Evolutionary conservation across 2,329 filamentous ascomycete genomes (phyloP).

Genomic region (Aureobasidium sp.): DNA sequence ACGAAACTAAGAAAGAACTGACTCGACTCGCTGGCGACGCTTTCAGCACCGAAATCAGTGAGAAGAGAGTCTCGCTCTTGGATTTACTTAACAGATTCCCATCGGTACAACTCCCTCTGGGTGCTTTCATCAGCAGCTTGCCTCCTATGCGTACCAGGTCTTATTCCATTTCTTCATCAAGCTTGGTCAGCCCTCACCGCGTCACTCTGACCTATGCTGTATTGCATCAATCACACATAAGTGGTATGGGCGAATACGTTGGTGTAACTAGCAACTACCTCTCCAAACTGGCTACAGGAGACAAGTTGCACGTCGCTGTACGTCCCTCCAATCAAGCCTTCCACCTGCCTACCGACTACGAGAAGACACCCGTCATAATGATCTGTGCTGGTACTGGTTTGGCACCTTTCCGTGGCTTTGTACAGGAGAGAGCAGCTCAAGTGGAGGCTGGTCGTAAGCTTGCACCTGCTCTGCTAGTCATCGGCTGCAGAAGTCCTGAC

Average conservation of each 20-base stretch:
- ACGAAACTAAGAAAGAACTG: slow-evolving; percentile 44
- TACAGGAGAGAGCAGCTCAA: slow-evolving; percentile 69
- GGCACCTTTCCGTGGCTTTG: slow-evolving; percentile 97
- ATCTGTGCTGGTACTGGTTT: slow-evolving; percentile 96
- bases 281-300: slow-evolving; percentile 32
- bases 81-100: slow-evolving; percentile 62
- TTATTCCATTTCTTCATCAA: slow-evolving; percentile 30
- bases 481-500: slow-evolving; percentile 52
- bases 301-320: slow-evolving; percentile 37
- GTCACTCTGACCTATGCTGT: slow-evolving; percentile 59
- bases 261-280: slow-evolving; percentile 41
- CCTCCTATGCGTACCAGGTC: slow-evolving; percentile 58
- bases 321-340: slow-evolving; percentile 36
- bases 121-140: slow-evolving; percentile 62
- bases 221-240: slow-evolving; percentile 22
- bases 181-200: slow-evolving; percentile 23
- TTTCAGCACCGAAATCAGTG: slow-evolving; percentile 33
- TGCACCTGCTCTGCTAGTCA: slow-evolving; percentile 52
- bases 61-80: slow-evolving; percentile 48
- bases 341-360: slow-evolving; percentile 36
- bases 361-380: slow-evolving; percentile 62
- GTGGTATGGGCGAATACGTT: slow-evolving; percentile 29
- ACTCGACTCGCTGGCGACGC: slow-evolving; percentile 38
- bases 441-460: slow-evolving; percentile 44
- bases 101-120: slow-evolving; percentile 54